Evolutionary conservation across 306 rosid genomes (phyloP), one percentile per base, ranked within the genome.

Genomic region (Malus sylvestris): DNA sequence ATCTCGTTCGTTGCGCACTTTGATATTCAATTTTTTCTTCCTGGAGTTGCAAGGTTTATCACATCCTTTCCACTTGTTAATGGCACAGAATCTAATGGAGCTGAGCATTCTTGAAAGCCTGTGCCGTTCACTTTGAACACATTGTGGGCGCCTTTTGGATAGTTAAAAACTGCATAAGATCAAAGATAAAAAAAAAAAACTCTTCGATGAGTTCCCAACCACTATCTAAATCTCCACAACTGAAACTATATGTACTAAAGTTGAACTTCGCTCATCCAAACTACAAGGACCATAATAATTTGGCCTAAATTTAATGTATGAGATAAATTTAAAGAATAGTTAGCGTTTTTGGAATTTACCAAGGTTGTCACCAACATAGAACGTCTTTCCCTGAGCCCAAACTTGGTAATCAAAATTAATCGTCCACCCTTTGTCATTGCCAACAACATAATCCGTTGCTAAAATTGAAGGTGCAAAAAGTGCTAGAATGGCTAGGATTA

Each of bases 341-440:
- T 25, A 60, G 5, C 22, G 33, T 25, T 10, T 57, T 18, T 3
- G 11, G 3, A 22, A 40, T 71, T 51, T 81, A 89, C 93, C 83
- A 13, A 84, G 86, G 53, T 73, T 81, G 75, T 89, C 88, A 12
- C 89, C 90, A 20, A 79, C 86, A 8, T 67, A 60, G 70, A 89
- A 87, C 29, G 68, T 76, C 73, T 81, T 89, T 12, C 81, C 88
- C 46, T 12, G 40, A 27, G 86, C 75, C 88, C 91, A 85, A 59
- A 77, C 74, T 80, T 83, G 81, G 73, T 82, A 81, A 78, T 85
- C 84, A 18, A 79, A 78, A 68, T 72, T 68, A 3, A 9, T 57
- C 55, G 82, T 81, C 93, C 87, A 86, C 25, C 90, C 92, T 2
- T 66, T 58, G 3, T 59, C 77, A 16, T 82, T 87, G 19, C 88